These are phyloP conservation scores for Sordariomycetes sp. DNA, from an alignment of 2,329 filamentous ascomycete genomes.

Conservation along the genomic window DNA sequence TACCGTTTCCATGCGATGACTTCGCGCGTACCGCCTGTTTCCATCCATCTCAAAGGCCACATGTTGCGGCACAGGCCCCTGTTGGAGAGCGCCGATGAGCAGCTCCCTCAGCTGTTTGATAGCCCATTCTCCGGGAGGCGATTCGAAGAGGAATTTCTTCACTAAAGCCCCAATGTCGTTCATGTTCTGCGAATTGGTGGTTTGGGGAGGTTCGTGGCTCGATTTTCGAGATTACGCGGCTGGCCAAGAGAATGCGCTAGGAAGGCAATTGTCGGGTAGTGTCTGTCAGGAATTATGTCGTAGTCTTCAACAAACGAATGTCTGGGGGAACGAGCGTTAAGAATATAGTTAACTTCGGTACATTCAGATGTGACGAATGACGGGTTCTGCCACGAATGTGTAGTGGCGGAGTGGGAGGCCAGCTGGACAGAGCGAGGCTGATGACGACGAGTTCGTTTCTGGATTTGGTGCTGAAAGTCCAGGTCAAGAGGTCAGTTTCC, in stretches of 20 bases:
- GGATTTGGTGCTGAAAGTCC: not conserved
- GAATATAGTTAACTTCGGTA: too few species aligned
- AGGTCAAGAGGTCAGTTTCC: too few species aligned
- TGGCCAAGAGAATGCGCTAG: too few species aligned
- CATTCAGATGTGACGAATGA: too few species aligned
- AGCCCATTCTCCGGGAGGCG: slow-evolving; percentile 88
- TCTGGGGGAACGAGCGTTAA: too few species aligned
- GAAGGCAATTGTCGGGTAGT: not conserved
- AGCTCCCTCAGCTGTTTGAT: slow-evolving; percentile 70
- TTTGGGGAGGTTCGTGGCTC: too few species aligned
- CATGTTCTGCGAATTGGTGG: slow-evolving; percentile 24
- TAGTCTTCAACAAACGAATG: too few species aligned
- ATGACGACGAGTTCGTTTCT: slow-evolving; percentile 3
- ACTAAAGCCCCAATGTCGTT: slow-evolving; percentile 42
- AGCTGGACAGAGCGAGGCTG: slow-evolving; percentile 1
- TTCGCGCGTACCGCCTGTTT: slow-evolving; percentile 84
- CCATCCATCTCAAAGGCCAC: slow-evolving; percentile 99
- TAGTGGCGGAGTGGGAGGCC: slow-evolving; percentile 3
- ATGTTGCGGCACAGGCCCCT: slow-evolving; percentile 89
- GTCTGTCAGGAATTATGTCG: too few species aligned
- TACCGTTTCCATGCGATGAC: slow-evolving; percentile 87
- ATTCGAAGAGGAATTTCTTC: slow-evolving; percentile 68
- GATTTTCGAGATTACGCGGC: not conserved
- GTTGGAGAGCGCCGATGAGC: slow-evolving; percentile 78
- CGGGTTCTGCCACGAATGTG: slow-evolving; percentile 1